These are phyloP conservation scores for Irpex sp. DNA, from an alignment of 1,284 basidiomycete species.

Conservation along the genomic window DNA sequence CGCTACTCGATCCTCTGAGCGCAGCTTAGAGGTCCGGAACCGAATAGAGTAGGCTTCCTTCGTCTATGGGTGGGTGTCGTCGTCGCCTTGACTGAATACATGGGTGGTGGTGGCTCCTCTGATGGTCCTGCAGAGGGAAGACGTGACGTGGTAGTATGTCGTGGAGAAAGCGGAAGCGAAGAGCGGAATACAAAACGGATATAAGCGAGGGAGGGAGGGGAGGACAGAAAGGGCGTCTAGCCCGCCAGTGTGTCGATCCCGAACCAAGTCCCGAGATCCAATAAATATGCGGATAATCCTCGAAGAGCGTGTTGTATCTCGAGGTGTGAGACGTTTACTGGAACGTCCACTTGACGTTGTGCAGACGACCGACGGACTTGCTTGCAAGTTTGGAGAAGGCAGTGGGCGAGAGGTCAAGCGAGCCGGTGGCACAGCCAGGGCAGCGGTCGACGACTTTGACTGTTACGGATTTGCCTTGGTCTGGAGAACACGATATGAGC, in stretches of 20 bases:
- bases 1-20: too few relatives aligned
- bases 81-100: neutral
- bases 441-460: conserved; percentile 64
- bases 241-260: neutral
- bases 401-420: conserved; percentile 57
- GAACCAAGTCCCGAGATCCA: neutral
- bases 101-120: neutral
- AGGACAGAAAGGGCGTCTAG: neutral
- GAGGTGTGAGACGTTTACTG: conserved; percentile 19
- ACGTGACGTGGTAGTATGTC: neutral
- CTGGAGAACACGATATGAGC: conserved; percentile 29
- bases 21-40: too few relatives aligned
- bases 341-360: conserved; percentile 33
- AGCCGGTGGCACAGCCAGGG: conserved; percentile 41
- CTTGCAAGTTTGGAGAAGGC: conserved; percentile 45
- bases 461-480: conserved; percentile 44
- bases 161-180: neutral
- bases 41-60: too few relatives aligned
- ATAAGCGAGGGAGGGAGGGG: neutral
- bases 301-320: neutral
- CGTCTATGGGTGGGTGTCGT: too few relatives aligned
- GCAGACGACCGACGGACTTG: conserved; percentile 46
- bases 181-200: neutral
- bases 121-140: neutral
- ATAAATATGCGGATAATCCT: neutral